Evolutionary conservation across 768 basidiomycete genomes (phyloP).

Genomic region (Tricholoma furcatifolium): DNA sequence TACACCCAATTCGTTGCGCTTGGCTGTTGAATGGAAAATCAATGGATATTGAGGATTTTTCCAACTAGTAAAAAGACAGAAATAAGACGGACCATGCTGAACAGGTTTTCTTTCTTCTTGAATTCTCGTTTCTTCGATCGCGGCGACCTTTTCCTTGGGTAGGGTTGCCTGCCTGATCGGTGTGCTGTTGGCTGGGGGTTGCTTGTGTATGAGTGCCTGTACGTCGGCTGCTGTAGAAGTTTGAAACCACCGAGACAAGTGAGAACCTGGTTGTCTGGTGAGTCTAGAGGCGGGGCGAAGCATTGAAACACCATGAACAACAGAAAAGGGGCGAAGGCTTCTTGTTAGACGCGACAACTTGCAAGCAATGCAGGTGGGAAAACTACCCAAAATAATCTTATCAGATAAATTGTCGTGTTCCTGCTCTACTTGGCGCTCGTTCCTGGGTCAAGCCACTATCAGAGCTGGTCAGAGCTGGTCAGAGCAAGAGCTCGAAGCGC

Average conservation of each 20-base stretch:
- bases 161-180: conserved; percentile 1
- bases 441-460: no score
- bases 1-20: conserved; percentile 88
- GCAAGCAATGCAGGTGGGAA: conserved; percentile 4
- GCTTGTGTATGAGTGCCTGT: conserved; percentile 21
- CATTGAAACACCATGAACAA: conserved; percentile 23
- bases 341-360: background rate
- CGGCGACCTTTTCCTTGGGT: background rate
- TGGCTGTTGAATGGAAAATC: conserved; percentile 35
- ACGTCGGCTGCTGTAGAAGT: conserved; percentile 19
- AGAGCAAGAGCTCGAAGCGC: background rate
- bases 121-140: conserved; percentile 2
- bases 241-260: conserved; percentile 31
- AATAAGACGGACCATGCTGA: conserved; percentile 12
- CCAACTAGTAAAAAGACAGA: background rate
- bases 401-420: conserved; percentile 9
- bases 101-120: conserved; percentile 2
- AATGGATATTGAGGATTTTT: background rate
- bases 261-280: conserved; percentile 22
- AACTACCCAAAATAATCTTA: conserved; percentile 11
- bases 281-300: conserved; percentile 19
- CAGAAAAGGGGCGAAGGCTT: background rate
- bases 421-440: no score
- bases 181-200: background rate
- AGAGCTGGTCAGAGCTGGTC: no score